Evolutionary conservation across 352 stramenopile genomes (phyloP), one percentile per base, ranked within the genome.

Genomic region (Globisporangium echinulatum): DNA sequence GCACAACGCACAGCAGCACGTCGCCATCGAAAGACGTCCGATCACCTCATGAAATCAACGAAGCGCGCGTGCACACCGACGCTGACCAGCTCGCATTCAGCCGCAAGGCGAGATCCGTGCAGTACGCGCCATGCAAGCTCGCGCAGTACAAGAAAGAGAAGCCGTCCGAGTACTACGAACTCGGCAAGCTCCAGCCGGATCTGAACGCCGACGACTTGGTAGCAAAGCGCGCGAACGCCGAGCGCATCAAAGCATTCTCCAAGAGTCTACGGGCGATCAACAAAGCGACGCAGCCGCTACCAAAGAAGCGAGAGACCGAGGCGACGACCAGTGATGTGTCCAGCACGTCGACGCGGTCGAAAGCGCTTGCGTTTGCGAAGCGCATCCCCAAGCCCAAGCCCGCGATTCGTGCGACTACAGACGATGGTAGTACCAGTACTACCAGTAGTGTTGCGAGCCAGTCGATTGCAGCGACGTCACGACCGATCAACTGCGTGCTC

Each of bases 71-170:
- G 0, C 62, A 74, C 52, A 79, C 72, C 0, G 75, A 85, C 19
- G 66, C 86, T 8, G 79, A 92, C 17, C 82, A 92, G 48, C 77
- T 94, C 3, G 82, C 80, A 0, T 94, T 94, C 58, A 90, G 77
- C 61, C 74, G 77, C 36, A 89, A 89, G 61, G 81, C 79, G 36
- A 68, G 87, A 1, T 66, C 75, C 0, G 79, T 92, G 2, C 79
- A 88, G 49, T 96, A 90, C 54, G 82, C 91, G 25, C 86, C 87
- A 9, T 92, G 87, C 52, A 96, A 88, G 8, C 59, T 96, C 2
- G 72, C 85, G 4, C 81, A 96, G 62, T 96, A 96, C 74, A 87
- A 87, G 56, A 90, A 94, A 59, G 82, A 89, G 53, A 94, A 95
- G 47, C 79, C 82, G 0, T 69, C 61, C 14, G 83, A 82, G 49